These are phyloP conservation scores for Penicillium fimorum DNA, from an alignment of 495 filamentous ascomycete genomes.

Conservation along the genomic window DNA sequence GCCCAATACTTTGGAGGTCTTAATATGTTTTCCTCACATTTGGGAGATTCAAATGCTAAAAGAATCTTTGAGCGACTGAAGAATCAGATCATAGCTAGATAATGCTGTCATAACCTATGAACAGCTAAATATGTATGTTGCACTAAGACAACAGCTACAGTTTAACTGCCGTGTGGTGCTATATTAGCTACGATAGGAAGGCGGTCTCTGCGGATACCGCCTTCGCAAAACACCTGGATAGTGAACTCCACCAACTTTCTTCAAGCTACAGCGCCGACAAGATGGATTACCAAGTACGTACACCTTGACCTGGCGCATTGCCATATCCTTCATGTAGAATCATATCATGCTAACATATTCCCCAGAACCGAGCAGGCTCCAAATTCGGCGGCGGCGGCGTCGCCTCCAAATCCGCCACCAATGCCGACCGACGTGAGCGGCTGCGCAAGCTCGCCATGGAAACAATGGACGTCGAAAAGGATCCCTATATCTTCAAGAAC, in stretches of 20 bases:
- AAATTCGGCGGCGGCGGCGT: constrained; percentile 98
- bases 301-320: not conserved
- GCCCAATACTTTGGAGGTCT: not conserved
- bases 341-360: constrained; percentile 9
- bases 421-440: constrained; percentile 94
- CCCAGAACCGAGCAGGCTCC: constrained; percentile 90
- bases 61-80: not conserved
- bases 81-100: not conserved
- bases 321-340: not conserved
- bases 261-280: constrained; percentile 12
- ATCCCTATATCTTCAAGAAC: constrained; percentile 99
- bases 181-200: not conserved
- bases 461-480: constrained; percentile 98
- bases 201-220: not conserved
- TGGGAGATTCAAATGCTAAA: not conserved
- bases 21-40: not conserved
- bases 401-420: constrained; percentile 87
- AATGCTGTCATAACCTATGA: not conserved
- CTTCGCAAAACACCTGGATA: constrained; percentile 16
- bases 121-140: not conserved
- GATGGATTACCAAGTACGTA: constrained; percentile 63
- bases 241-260: constrained; percentile 20
- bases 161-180: not conserved
- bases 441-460: constrained; percentile 97
- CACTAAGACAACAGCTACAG: not conserved